phyloP scores from a whole-genome alignment of 441 rosid genomes.

The Populus hybrid region DNA sequence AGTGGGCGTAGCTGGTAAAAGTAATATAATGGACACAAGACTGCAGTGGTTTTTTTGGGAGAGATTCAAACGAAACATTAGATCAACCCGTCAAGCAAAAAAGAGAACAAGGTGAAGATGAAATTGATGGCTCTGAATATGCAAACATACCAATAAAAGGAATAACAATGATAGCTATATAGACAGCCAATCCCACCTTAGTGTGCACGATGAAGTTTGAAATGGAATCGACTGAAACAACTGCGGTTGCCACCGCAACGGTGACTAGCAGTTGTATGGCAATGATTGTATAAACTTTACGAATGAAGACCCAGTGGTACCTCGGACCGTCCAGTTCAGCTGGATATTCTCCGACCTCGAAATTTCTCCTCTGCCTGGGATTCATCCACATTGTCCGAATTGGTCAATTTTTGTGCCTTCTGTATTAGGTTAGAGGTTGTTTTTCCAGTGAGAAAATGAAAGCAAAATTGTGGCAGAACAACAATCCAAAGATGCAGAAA shows the following conservation, averaged over 20 bases:
- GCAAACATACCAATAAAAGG: conserved; percentile 35
- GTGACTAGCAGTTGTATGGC: conserved; percentile 62
- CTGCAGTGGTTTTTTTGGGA: conserved; percentile 29
- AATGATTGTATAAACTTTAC: conserved; percentile 56
- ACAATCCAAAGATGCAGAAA: neutral
- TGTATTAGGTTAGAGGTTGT: neutral
- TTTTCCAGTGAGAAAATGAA: neutral
- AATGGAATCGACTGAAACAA: conserved; percentile 53
- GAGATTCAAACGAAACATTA: neutral
- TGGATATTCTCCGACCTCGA: conserved; percentile 52
- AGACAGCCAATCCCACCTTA: conserved; percentile 48
- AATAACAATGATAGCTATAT: conserved; percentile 43
- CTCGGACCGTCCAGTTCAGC: conserved; percentile 56
- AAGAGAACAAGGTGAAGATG: neutral
- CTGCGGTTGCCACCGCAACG: conserved; percentile 53
- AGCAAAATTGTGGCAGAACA: neutral
- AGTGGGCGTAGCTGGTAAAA: conserved; percentile 41
- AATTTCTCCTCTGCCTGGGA: neutral
- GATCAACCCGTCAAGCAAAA: neutral
- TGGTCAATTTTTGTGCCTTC: neutral
- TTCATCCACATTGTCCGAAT: neutral
- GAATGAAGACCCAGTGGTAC: conserved; percentile 61
- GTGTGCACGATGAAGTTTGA: conserved; percentile 45
- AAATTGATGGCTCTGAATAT: neutral
- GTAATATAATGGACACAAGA: conserved; percentile 59